Evolutionary conservation across 257 asterid species (phyloP).

Genomic region (Plectranthus barbatus): DNA sequence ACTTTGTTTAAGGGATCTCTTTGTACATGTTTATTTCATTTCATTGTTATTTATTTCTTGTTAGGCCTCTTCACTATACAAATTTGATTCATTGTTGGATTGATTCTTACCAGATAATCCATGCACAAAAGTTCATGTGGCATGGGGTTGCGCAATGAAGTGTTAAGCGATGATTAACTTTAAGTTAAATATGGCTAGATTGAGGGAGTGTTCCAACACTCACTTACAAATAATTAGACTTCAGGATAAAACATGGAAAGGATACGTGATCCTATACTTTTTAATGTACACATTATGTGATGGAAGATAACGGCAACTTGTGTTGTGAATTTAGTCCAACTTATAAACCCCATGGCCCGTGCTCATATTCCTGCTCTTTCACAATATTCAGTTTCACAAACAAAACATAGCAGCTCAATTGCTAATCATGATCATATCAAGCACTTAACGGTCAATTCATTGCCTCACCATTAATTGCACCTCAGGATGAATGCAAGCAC

Average conservation of each 20-base stretch:
- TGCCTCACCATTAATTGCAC: neutral
- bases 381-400: conserved; percentile 1
- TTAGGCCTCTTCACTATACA: too few relatives aligned
- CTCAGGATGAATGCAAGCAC: neutral
- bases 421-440: neutral
- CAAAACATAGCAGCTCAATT: neutral
- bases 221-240: neutral
- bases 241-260: neutral
- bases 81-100: too few relatives aligned
- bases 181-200: too few relatives aligned
- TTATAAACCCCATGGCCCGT: neutral
- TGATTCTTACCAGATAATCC: too few relatives aligned
- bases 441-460: neutral
- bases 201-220: neutral
- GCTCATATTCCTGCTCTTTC: neutral
- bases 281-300: neutral
- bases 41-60: too few relatives aligned
- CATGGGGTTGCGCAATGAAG: too few relatives aligned
- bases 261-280: too few relatives aligned
- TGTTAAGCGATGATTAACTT: too few relatives aligned
- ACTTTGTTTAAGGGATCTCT: too few relatives aligned
- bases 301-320: neutral
- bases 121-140: too few relatives aligned
- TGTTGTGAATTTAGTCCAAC: neutral
- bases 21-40: too few relatives aligned